Evolutionary conservation across 768 basidiomycete genomes (phyloP).

Genomic region (Imleria badia): DNA sequence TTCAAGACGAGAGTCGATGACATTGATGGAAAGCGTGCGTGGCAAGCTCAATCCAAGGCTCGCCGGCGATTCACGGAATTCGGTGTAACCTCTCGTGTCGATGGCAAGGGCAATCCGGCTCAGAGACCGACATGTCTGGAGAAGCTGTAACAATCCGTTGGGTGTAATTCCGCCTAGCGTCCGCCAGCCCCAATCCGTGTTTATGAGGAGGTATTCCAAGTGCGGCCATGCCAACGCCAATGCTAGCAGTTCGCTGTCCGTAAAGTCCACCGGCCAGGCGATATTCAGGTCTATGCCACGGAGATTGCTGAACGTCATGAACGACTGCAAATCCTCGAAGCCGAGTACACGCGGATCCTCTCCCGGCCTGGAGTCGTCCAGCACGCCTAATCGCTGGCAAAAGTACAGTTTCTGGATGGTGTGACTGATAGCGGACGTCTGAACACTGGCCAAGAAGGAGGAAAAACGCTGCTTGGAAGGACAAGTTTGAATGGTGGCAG

Average conservation of each 20-base stretch:
- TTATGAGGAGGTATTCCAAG: too few relatives aligned
- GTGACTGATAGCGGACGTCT: background rate
- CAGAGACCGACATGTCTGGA: too few relatives aligned
- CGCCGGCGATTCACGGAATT: background rate
- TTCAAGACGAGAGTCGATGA: background rate
- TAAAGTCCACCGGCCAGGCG: background rate
- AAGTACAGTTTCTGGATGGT: background rate
- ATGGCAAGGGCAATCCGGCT: too few relatives aligned
- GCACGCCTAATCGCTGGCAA: too few relatives aligned
- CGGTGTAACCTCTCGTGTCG: background rate
- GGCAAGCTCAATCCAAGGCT: background rate
- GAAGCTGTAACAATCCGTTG: too few relatives aligned
- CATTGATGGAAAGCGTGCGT: too few relatives aligned
- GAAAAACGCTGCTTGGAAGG: background rate
- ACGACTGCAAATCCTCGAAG: background rate
- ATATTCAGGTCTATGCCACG: background rate
- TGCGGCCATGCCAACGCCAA: too few relatives aligned
- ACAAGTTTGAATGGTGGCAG: background rate
- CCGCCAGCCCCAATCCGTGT: too few relatives aligned
- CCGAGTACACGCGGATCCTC: too few relatives aligned
- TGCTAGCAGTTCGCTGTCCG: too few relatives aligned
- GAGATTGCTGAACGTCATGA: background rate
- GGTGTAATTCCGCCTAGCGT: too few relatives aligned
- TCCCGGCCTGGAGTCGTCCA: too few relatives aligned
- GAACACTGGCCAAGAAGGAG: background rate